Evolutionary conservation across 202 grass and related monocot genomes (phyloP).

Genomic region (Bolboschoenoplectus hybrid): DNA sequence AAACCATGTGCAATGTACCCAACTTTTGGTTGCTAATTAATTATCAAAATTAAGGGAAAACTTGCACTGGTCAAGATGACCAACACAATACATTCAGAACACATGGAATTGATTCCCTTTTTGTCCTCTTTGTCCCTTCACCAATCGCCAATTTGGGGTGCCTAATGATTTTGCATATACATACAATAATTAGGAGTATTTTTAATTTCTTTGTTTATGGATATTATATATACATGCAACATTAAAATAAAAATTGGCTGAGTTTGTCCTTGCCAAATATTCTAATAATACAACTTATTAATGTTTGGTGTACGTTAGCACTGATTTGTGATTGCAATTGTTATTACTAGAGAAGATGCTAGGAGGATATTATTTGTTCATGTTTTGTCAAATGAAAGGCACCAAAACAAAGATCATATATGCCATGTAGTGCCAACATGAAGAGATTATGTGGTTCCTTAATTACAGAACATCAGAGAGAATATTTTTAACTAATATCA

Average conservation of each 20-base stretch:
- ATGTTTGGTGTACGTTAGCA: neutral
- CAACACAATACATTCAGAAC: conserved; percentile 36
- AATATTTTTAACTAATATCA: neutral
- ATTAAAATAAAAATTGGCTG: neutral
- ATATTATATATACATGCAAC: neutral
- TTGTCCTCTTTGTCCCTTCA: conserved; percentile 31
- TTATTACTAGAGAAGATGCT: neutral
- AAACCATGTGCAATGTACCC: conserved; percentile 38
- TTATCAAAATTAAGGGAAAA: conserved; percentile 9
- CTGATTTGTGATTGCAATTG: conserved; percentile 5
- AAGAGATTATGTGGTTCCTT: neutral
- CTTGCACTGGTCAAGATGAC: conserved; percentile 36
- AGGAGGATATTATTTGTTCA: neutral
- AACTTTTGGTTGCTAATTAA: conserved; percentile 22
- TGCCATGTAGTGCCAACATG: neutral
- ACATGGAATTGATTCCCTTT: conserved; percentile 31
- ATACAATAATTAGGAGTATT: conserved; percentile 10
- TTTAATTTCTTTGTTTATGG: neutral
- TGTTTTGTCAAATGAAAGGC: neutral
- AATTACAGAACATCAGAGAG: neutral
- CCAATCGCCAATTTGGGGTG: conserved; percentile 26
- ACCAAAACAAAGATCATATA: neutral
- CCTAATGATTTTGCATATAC: conserved; percentile 28
- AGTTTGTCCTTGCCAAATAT: conserved; percentile 17
- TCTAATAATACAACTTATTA: neutral